Conservation (phyloP, 1,284 basidiomycete genomes). For the Phellinidium pouzarii region DNA sequence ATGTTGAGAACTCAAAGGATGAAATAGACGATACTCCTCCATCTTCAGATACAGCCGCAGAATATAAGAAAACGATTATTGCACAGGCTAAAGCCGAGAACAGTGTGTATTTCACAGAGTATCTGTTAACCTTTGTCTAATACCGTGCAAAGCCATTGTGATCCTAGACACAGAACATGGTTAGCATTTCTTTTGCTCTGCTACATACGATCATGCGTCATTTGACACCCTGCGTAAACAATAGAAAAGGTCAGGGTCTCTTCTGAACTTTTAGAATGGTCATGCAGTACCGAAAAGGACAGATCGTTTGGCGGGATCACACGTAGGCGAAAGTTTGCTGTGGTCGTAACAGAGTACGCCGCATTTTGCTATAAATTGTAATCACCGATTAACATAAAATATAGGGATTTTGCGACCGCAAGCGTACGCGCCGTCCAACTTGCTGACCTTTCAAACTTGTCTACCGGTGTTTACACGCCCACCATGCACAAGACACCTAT, state of each 20-base stretch:
- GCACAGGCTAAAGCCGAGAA: constrained; percentile 17
- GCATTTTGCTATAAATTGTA: constrained; percentile 10
- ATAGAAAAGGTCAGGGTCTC: constrained; percentile 16
- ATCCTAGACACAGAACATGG: constrained; percentile 16
- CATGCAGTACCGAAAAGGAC: constrained; percentile 10
- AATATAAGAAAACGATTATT: constrained; percentile 16
- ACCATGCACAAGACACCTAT: constrained; percentile 19
- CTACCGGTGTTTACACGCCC: constrained; percentile 22
- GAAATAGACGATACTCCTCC: not conserved
- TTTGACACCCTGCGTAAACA: not conserved
- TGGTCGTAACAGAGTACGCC: constrained; percentile 31
- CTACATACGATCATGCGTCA: not conserved
- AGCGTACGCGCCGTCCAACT: constrained; percentile 13
- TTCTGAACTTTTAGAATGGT: constrained; percentile 15
- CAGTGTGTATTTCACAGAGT: constrained; percentile 11
- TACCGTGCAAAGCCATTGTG: constrained; percentile 16
- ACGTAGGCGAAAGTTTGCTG: constrained; percentile 21
- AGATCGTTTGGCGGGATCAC: constrained; percentile 8
- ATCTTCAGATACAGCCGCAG: not conserved
- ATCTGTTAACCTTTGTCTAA: not conserved
- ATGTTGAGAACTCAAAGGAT: not conserved
- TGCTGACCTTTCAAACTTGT: constrained; percentile 18
- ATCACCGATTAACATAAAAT: not conserved
- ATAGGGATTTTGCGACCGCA: constrained; percentile 17
- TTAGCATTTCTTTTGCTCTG: constrained; percentile 9